phyloP scores from a whole-genome alignment of 2,329 filamentous ascomycete species.

The Rhynchosporium agropyri region DNA sequence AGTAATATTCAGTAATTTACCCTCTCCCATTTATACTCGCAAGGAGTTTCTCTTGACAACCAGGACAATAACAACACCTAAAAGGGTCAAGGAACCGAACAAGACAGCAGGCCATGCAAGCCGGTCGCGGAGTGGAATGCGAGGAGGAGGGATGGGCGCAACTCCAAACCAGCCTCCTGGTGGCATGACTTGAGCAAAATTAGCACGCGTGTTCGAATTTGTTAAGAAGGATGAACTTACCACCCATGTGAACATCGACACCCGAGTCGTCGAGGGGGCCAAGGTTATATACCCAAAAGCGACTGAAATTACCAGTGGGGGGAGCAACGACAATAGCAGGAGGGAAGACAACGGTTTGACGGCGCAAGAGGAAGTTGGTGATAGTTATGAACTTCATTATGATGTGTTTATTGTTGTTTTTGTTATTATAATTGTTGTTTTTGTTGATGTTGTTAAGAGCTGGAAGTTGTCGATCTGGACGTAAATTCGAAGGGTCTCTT shows the following conservation, averaged over 20 bases:
- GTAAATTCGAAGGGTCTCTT: neutral
- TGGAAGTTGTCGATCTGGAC: neutral
- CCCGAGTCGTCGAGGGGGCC: neutral
- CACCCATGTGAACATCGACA: neutral
- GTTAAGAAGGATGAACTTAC: neutral
- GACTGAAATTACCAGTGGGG: neutral
- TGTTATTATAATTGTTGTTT: too few relatives aligned
- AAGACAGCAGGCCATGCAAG: too few relatives aligned
- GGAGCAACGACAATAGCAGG: too few relatives aligned
- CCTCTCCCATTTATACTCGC: too few relatives aligned
- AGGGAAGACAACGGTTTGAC: neutral
- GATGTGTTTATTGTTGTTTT: too few relatives aligned
- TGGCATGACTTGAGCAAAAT: neutral
- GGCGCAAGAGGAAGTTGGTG: neutral
- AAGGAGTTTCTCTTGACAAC: too few relatives aligned
- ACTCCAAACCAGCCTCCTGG: neutral
- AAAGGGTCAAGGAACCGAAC: too few relatives aligned
- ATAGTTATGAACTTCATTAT: too few relatives aligned
- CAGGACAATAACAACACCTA: too few relatives aligned
- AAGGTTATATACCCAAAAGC: neutral
- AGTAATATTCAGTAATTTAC: too few relatives aligned
- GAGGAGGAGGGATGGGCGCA: too few relatives aligned
- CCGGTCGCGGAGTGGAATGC: too few relatives aligned
- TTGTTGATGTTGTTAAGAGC: neutral
- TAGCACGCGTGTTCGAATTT: neutral